Percentiles rank a stretch among this genome's conserved stretches.
These are phyloP conservation scores for Diplodia sapinea DNA, from an alignment of 2,329 filamentous ascomycete species.

Conservation along the genomic window DNA sequence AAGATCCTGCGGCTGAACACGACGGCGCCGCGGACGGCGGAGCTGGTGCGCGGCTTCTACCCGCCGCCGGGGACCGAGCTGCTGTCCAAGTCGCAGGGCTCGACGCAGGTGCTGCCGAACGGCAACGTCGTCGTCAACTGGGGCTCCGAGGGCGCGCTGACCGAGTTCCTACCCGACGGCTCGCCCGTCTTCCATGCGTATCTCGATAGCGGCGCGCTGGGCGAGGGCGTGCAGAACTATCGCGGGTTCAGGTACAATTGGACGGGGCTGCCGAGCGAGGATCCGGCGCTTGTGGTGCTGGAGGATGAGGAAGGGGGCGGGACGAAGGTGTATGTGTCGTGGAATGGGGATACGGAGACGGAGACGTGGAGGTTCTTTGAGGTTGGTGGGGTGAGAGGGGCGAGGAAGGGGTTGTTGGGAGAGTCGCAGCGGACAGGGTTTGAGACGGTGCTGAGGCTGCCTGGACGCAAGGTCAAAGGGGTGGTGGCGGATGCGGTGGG, in stretches of 20 bases:
- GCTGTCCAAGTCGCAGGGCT: slow-evolving; percentile 50
- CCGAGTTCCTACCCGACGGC: slow-evolving; percentile 54
- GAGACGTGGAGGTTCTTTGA: slow-evolving; percentile 3
- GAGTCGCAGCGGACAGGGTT: neutral
- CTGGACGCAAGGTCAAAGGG: neutral
- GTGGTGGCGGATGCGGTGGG: slow-evolving; percentile 17
- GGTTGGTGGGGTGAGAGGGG: neutral
- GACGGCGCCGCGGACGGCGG: slow-evolving; percentile 51
- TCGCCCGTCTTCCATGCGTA: slow-evolving; percentile 52
- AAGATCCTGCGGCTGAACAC: slow-evolving; percentile 50
- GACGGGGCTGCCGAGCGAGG: slow-evolving; percentile 35
- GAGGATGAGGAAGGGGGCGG: slow-evolving; percentile 5
- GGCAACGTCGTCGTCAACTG: slow-evolving; percentile 58
- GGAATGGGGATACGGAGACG: slow-evolving; percentile 39
- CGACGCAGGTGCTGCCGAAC: slow-evolving; percentile 50
- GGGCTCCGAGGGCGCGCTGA: slow-evolving; percentile 57
- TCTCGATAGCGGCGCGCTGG: slow-evolving; percentile 38
- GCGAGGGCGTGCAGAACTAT: slow-evolving; percentile 45
- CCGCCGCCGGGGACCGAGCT: slow-evolving; percentile 44
- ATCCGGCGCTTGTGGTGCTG: slow-evolving; percentile 34
- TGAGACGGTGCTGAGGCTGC: slow-evolving; percentile 3
- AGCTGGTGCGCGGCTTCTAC: slow-evolving; percentile 49
- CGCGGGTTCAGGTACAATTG: slow-evolving; percentile 42
- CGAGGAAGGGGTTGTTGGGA: neutral
- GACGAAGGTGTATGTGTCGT: slow-evolving; percentile 36